Percentiles rank a stretch among this genome's conserved stretches.
Conservation (phyloP, 1,284 basidiomycete genomes). For the Hymenochaete sp. region DNA sequence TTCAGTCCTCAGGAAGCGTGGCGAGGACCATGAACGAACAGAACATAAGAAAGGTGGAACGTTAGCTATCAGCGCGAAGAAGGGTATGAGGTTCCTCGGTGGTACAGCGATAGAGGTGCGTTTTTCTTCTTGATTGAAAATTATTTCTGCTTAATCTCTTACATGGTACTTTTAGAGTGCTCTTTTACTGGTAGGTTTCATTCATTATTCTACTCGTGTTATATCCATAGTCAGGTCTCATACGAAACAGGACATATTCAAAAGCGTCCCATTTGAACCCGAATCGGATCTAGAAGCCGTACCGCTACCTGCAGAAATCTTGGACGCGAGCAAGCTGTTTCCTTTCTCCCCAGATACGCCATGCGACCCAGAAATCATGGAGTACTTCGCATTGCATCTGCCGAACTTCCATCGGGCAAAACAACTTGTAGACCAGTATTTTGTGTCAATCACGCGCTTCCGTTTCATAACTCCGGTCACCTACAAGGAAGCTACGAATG, state of each 20-base stretch:
- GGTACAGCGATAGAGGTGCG: conserved; percentile 6
- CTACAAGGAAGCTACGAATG: too few relatives aligned
- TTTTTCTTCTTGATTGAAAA: not conserved
- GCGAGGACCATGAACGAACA: not conserved
- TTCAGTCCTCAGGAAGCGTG: too few relatives aligned
- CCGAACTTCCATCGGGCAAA: conserved; percentile 11
- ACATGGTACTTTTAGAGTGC: conserved; percentile 1
- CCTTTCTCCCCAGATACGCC: conserved; percentile 15
- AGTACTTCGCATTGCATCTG: too few relatives aligned
- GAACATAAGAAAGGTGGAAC: conserved; percentile 6
- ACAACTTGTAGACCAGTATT: too few relatives aligned
- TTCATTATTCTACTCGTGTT: not conserved
- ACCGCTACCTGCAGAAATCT: conserved; percentile 13
- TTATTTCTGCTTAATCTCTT: not conserved
- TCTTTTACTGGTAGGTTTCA: conserved; percentile 6
- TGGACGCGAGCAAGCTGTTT: conserved; percentile 12
- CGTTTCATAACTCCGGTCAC: too few relatives aligned
- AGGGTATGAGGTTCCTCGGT: conserved; percentile 5
- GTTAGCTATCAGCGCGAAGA: conserved; percentile 4
- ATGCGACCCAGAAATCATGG: not conserved
- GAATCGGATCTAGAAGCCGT: too few relatives aligned
- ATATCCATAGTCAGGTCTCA: too few relatives aligned
- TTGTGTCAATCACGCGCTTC: too few relatives aligned
- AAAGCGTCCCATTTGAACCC: too few relatives aligned
- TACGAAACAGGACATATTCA: too few relatives aligned